Conservation (phyloP, 805 yeast species). For the Metschnikowia cubensis region DNA sequence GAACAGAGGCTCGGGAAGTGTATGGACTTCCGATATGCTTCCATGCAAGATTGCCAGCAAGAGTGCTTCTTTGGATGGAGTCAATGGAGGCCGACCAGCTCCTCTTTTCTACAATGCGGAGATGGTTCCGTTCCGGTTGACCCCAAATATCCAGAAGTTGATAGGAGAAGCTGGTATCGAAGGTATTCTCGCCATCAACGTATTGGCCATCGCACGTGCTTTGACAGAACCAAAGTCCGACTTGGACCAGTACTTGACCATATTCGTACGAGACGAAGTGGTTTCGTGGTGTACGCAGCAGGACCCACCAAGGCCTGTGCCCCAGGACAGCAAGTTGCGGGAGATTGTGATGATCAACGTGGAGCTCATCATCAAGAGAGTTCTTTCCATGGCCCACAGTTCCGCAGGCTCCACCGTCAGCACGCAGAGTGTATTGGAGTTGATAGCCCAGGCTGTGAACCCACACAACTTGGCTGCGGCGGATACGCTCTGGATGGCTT, state of each 20-base stretch:
- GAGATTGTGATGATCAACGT: slow-evolving; percentile 88
- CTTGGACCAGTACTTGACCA: slow-evolving; percentile 83
- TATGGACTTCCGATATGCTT: slow-evolving; percentile 93
- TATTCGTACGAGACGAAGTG: slow-evolving; percentile 93
- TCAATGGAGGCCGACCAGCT: slow-evolving; percentile 50
- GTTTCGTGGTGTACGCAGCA: slow-evolving; percentile 90
- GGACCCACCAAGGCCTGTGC: slow-evolving; percentile 66
- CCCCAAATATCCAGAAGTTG: slow-evolving; percentile 90
- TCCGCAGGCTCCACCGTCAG: slow-evolving; percentile 68
- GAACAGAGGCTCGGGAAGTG: slow-evolving; percentile 76
- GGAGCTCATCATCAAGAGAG: slow-evolving; percentile 76
- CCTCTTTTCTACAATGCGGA: slow-evolving; percentile 91
- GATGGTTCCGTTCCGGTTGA: slow-evolving; percentile 91
- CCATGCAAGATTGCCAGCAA: slow-evolving; percentile 75
- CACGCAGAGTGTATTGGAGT: slow-evolving; percentile 84
- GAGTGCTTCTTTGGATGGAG: slow-evolving; percentile 45
- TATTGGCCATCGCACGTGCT: slow-evolving; percentile 83
- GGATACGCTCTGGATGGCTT: slow-evolving; percentile 95
- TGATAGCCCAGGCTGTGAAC: slow-evolving; percentile 91
- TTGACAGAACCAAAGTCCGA: slow-evolving; percentile 90
- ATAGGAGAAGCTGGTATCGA: slow-evolving; percentile 94
- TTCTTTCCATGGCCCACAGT: slow-evolving; percentile 61
- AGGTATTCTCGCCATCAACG: slow-evolving; percentile 81
- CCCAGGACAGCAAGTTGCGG: slow-evolving; percentile 76
- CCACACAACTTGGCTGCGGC: slow-evolving; percentile 90